Evolutionary conservation across 1,284 basidiomycete species (phyloP).

Genomic region (Ustanciosporium gigantosporum): DNA sequence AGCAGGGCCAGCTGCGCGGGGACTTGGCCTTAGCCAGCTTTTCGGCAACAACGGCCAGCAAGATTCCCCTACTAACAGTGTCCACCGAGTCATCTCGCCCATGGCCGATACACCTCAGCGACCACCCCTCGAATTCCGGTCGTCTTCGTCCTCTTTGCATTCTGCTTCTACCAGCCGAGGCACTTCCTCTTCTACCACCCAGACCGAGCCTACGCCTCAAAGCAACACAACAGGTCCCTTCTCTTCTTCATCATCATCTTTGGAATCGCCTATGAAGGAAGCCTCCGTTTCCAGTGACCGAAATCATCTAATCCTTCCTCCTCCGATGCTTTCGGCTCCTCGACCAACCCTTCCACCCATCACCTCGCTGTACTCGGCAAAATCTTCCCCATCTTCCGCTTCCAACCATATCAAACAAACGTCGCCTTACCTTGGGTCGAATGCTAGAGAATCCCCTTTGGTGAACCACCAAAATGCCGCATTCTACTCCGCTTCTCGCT

Average conservation of each 20-base stretch:
- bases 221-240: background rate
- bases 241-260: too few species aligned
- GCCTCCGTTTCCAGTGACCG: too few species aligned
- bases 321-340: too few species aligned
- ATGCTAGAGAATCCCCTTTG: too few species aligned
- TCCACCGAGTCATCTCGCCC: background rate
- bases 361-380: background rate
- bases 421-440: too few species aligned
- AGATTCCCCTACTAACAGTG: too few species aligned
- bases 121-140: constrained; percentile 15
- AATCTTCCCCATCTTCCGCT: background rate
- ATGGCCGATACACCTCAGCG: background rate
- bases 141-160: constrained; percentile 14
- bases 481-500: too few species aligned
- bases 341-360: background rate
- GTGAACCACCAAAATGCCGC: too few species aligned
- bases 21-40: background rate
- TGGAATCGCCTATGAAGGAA: too few species aligned
- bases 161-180: constrained; percentile 9
- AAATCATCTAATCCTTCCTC: too few species aligned
- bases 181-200: constrained; percentile 2
- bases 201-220: background rate
- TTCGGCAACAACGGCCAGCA: too few species aligned
- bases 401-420: background rate
- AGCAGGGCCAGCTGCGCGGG: background rate